Conservation (phyloP, 192 early-diverging fungal species). For the Coemansia sp. region DNA sequence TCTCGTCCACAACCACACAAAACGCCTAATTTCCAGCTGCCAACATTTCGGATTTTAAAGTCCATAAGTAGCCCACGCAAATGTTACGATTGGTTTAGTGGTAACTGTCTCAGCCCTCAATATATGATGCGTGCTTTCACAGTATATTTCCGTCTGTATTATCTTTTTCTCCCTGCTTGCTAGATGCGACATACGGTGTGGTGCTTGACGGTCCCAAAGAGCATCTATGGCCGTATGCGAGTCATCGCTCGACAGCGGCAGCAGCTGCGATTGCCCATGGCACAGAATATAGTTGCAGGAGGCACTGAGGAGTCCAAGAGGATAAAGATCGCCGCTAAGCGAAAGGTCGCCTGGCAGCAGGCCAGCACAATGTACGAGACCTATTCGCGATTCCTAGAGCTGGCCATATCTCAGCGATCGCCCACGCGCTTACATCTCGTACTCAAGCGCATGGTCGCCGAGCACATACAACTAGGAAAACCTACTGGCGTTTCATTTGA, state of each 20-base stretch:
- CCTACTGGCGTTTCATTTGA: slow-evolving; percentile 10
- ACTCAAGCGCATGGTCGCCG: slow-evolving; percentile 21
- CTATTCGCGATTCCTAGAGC: slow-evolving; percentile 12
- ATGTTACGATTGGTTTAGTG: too few species aligned
- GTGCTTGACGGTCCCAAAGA: background rate
- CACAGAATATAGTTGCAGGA: slow-evolving; percentile 10
- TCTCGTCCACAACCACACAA: too few species aligned
- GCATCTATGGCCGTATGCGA: slow-evolving; percentile 3
- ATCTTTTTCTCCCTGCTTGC: background rate
- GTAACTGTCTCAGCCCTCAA: too few species aligned
- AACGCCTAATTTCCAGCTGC: too few species aligned
- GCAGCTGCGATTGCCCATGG: background rate
- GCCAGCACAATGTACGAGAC: slow-evolving; percentile 8
- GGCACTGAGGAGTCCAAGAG: slow-evolving; percentile 4
- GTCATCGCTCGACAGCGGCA: background rate
- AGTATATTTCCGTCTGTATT: too few species aligned
- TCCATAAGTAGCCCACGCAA: too few species aligned
- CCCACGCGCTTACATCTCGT: slow-evolving; percentile 7
- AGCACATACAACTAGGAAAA: slow-evolving; percentile 5
- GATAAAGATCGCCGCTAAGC: slow-evolving; percentile 12
- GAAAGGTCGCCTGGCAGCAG: slow-evolving; percentile 37
- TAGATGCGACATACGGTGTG: background rate
- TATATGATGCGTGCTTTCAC: background rate
- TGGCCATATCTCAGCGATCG: slow-evolving; percentile 11
- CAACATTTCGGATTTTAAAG: too few species aligned